phyloP scores from a whole-genome alignment of 768 basidiomycete genomes.

The Mycena galericulata region DNA sequence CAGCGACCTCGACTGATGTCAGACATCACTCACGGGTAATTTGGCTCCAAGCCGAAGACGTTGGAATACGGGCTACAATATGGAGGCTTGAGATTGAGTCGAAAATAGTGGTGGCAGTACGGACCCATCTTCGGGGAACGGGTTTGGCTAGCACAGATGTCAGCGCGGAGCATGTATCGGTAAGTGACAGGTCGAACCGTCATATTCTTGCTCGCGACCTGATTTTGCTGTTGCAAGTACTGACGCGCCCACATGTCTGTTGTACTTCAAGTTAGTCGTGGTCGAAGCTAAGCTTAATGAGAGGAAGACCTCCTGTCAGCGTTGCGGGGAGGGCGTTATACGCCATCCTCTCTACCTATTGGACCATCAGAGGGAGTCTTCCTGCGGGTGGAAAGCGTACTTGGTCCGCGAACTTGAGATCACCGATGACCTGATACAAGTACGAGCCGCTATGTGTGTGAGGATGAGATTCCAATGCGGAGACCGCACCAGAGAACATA shows the following conservation, averaged over 20 bases:
- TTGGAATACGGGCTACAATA: constrained; percentile 51
- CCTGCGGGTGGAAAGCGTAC: constrained; percentile 39
- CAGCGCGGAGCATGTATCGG: constrained; percentile 2
- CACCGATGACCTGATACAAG: constrained; percentile 67
- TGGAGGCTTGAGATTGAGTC: background rate
- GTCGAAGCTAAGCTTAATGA: background rate
- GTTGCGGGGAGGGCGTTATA: constrained; percentile 56
- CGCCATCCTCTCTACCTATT: constrained; percentile 50
- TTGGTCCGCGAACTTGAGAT: constrained; percentile 63
- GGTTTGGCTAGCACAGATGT: constrained; percentile 50
- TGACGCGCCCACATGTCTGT: constrained; percentile 70
- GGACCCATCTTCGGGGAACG: constrained; percentile 65
- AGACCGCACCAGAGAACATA: constrained; percentile 40
- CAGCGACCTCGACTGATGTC: background rate
- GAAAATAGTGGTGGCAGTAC: constrained; percentile 18
- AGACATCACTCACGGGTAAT: constrained; percentile 48
- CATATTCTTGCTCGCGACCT: constrained; percentile 69
- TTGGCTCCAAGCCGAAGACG: constrained; percentile 56
- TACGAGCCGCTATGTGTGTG: constrained; percentile 59
- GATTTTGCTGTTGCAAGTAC: constrained; percentile 70
- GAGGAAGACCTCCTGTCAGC: constrained; percentile 49
- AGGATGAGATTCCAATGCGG: background rate
- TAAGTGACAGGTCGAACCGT: constrained; percentile 51
- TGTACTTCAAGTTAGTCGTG: background rate
- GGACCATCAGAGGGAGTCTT: background rate